These are phyloP conservation scores for Ophiocordyceps camponoti-rufipedis DNA, from an alignment of 2,329 filamentous ascomycete species.

Conservation along the genomic window DNA sequence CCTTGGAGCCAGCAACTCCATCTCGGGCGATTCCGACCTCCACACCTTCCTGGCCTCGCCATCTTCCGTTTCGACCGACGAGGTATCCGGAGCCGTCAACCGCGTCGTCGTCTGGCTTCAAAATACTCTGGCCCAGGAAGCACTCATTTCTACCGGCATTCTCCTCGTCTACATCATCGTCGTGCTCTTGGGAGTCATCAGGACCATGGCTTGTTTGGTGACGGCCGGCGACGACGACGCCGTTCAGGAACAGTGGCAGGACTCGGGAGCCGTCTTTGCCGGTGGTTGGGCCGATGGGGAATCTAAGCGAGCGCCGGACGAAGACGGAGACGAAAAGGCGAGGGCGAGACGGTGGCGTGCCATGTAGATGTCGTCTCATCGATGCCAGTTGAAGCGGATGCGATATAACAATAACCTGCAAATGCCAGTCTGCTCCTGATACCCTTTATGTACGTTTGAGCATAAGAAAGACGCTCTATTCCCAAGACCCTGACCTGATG, in stretches of 20 bases:
- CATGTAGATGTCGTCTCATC: background rate
- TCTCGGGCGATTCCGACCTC: slow-evolving; percentile 38
- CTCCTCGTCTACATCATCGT: slow-evolving; percentile 64
- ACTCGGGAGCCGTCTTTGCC: background rate
- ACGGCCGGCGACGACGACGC: slow-evolving; percentile 28
- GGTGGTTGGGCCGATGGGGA: background rate
- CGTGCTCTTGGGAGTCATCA: slow-evolving; percentile 52
- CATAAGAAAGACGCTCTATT: no score
- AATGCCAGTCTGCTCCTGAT: no score
- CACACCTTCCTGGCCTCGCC: slow-evolving; percentile 63
- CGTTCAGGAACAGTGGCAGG: background rate
- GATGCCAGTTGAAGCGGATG: no score
- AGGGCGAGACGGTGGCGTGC: background rate
- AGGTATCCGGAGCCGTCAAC: slow-evolving; percentile 59
- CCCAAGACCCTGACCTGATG: no score
- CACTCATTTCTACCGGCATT: slow-evolving; percentile 59
- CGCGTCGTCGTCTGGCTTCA: slow-evolving; percentile 51
- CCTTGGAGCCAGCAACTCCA: slow-evolving; percentile 47
- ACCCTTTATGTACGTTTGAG: no score
- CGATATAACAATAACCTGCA: no score
- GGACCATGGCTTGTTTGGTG: slow-evolving; percentile 44
- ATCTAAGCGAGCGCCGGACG: background rate
- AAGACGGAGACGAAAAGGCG: background rate
- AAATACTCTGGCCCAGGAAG: slow-evolving; percentile 53
- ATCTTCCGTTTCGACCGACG: slow-evolving; percentile 54